Evolutionary conservation across 1,284 basidiomycete species (phyloP).

Genomic region (Xerocomus minutiporus): DNA sequence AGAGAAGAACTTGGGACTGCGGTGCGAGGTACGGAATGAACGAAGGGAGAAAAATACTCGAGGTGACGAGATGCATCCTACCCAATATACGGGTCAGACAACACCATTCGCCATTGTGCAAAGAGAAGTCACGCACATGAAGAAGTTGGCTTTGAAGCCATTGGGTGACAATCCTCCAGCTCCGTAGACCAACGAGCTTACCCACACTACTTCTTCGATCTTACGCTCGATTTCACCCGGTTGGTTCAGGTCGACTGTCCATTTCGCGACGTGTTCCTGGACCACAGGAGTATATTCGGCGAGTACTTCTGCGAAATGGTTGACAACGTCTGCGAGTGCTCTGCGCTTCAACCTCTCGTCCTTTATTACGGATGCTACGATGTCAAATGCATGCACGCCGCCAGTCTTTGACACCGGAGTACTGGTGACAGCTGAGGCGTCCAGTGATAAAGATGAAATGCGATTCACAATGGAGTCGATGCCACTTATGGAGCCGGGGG

Average conservation of each 20-base stretch:
- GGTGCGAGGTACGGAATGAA: slow-evolving; percentile 36
- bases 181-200: slow-evolving; percentile 41
- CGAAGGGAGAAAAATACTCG: slow-evolving; percentile 47
- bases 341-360: slow-evolving; percentile 16
- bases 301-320: slow-evolving; percentile 1
- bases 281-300: slow-evolving; percentile 5
- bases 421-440: background rate
- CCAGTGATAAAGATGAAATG: slow-evolving; percentile 14
- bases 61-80: slow-evolving; percentile 55
- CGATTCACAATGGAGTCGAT: background rate
- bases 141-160: slow-evolving; percentile 44
- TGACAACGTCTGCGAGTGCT: background rate
- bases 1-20: slow-evolving; percentile 36
- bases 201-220: slow-evolving; percentile 46
- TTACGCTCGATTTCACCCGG: slow-evolving; percentile 39
- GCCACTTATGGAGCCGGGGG: background rate
- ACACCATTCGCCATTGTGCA: background rate
- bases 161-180: slow-evolving; percentile 38
- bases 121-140: slow-evolving; percentile 36
- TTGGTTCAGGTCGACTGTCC: slow-evolving; percentile 23
- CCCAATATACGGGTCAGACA: background rate
- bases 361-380: slow-evolving; percentile 26
- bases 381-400: slow-evolving; percentile 26
- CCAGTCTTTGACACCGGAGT: slow-evolving; percentile 3
- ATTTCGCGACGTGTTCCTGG: slow-evolving; percentile 19